Evolutionary conservation across 2,329 filamentous ascomycete species (phyloP).

Genomic region (Ascochyta fabae): DNA sequence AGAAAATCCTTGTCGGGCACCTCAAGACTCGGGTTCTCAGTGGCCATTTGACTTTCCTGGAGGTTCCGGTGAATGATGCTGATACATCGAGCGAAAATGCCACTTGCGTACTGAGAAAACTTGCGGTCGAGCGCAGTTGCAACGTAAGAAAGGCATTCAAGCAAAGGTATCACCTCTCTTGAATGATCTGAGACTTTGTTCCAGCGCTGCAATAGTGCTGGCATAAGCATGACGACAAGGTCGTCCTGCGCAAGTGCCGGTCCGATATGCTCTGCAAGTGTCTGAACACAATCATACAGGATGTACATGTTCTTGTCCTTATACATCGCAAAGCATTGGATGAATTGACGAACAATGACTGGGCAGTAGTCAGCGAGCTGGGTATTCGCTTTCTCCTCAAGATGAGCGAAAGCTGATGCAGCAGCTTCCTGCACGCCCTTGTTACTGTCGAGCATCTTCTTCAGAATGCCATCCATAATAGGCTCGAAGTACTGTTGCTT

Average conservation of each 20-base stretch:
- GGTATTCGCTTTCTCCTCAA: constrained; percentile 90
- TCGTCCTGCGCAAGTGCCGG: constrained; percentile 79
- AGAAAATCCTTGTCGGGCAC: constrained; percentile 95
- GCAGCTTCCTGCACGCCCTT: constrained; percentile 98
- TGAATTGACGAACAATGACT: constrained; percentile 90
- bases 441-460: constrained; percentile 94
- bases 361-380: constrained; percentile 83
- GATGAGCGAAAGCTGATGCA: constrained; percentile 91
- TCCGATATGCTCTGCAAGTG: constrained; percentile 88
- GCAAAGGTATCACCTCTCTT: constrained; percentile 87
- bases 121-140: constrained; percentile 81
- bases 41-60: constrained; percentile 76
- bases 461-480: constrained; percentile 95
- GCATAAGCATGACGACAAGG: constrained; percentile 88
- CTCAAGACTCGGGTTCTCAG: constrained; percentile 72
- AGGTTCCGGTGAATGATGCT: constrained; percentile 92
- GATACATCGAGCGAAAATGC: constrained; percentile 87
- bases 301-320: constrained; percentile 99
- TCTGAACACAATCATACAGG: constrained; percentile 97
- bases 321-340: constrained; percentile 90
- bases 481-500: constrained; percentile 85
- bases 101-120: constrained; percentile 84
- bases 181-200: constrained; percentile 86
- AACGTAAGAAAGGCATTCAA: constrained; percentile 97
- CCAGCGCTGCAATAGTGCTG: constrained; percentile 87